These are phyloP conservation scores for Talaromyces sp. DNA, from an alignment of 2,329 filamentous ascomycete species.

Conservation along the genomic window DNA sequence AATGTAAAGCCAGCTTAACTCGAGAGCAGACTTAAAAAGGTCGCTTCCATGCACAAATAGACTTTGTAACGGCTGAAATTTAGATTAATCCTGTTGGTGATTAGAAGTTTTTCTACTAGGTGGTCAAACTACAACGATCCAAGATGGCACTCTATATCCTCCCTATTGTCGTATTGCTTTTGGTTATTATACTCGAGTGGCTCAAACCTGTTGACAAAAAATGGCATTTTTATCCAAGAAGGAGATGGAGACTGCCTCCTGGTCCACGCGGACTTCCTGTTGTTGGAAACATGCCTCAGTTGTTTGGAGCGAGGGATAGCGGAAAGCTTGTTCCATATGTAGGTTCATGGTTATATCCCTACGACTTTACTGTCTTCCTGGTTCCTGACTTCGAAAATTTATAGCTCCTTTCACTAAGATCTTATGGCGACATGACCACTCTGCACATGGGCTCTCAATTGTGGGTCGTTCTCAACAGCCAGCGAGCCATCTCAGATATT, in stretches of 20 bases:
- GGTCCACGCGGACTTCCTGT: not conserved
- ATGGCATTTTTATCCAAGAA: not conserved
- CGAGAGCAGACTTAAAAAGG: not conserved
- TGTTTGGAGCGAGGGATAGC: not conserved
- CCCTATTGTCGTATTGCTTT: not conserved
- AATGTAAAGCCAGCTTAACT: not conserved
- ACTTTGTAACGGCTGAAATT: not conserved
- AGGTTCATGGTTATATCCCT: not conserved
- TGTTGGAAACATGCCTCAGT: not conserved
- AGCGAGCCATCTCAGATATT: not conserved
- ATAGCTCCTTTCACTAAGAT: not conserved
- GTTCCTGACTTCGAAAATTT: not conserved
- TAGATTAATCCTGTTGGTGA: not conserved
- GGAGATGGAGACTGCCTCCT: not conserved
- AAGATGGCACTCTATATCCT: not conserved
- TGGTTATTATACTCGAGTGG: not conserved
- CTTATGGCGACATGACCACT: not conserved
- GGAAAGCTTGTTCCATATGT: not conserved
- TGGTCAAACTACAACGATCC: not conserved
- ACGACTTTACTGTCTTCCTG: not conserved
- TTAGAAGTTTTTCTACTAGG: not conserved
- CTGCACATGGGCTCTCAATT: not conserved
- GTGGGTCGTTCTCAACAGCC: not conserved
- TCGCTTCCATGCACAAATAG: not conserved
- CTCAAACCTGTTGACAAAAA: not conserved